These are phyloP conservation scores for Neohortaea acidophila DNA, from an alignment of 495 filamentous ascomycete species.

Conservation along the genomic window DNA sequence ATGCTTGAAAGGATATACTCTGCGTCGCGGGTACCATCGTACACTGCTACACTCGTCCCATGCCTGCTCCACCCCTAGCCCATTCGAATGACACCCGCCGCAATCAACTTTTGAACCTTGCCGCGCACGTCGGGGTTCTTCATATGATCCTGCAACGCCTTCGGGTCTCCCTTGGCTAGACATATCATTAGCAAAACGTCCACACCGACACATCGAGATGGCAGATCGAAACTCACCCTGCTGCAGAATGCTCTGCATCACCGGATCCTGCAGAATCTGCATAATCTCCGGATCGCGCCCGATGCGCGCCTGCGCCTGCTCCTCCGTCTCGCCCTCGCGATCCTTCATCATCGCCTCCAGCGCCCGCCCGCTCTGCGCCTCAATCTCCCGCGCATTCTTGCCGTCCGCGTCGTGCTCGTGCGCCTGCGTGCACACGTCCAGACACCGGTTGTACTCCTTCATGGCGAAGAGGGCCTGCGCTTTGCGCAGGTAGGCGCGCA, in stretches of 20 bases:
- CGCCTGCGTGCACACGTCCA: conserved; percentile 79
- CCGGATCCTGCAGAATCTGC: conserved; percentile 75
- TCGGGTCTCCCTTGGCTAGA: conserved; percentile 85
- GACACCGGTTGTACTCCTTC: conserved; percentile 88
- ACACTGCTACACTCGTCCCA: too few relatives aligned
- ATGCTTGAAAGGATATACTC: too few relatives aligned
- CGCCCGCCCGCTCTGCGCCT: conserved; percentile 90
- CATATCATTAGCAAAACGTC: neutral
- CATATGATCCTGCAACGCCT: conserved; percentile 90
- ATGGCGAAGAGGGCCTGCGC: conserved; percentile 87
- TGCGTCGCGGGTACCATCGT: too few relatives aligned
- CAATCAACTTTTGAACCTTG: conserved; percentile 85
- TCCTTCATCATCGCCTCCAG: conserved; percentile 75
- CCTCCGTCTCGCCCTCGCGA: conserved; percentile 86
- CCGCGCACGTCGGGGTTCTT: conserved; percentile 67
- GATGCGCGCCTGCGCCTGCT: conserved; percentile 85
- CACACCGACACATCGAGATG: too few relatives aligned
- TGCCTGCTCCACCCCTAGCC: too few relatives aligned
- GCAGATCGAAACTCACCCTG: too few relatives aligned
- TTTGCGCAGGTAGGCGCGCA: conserved; percentile 89
- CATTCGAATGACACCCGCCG: conserved; percentile 79
- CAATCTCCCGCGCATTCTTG: conserved; percentile 75
- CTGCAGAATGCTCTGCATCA: too few relatives aligned
- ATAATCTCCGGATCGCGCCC: conserved; percentile 85
- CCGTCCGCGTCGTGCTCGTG: conserved; percentile 56